These are phyloP conservation scores for Botrytis fragariae DNA, from an alignment of 2,329 filamentous ascomycete species.

Conservation along the genomic window DNA sequence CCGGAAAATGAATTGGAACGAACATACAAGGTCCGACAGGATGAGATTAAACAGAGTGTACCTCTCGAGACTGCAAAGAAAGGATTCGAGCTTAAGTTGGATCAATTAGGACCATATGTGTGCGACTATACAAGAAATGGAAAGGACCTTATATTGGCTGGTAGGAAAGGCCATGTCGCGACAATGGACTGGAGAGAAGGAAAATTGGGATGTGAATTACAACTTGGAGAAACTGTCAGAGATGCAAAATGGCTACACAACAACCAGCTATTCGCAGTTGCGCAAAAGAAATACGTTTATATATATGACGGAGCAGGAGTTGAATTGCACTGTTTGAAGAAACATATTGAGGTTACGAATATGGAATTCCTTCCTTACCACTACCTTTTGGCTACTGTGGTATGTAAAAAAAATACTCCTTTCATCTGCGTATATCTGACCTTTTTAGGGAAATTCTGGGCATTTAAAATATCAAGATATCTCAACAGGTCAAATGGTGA, in stretches of 20 bases:
- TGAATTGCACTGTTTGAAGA: conserved; percentile 86
- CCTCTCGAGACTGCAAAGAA: conserved; percentile 86
- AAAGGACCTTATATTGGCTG: conserved; percentile 77
- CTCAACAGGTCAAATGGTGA: conserved; percentile 84
- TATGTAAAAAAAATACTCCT: conserved; percentile 44
- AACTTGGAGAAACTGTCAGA: conserved; percentile 84
- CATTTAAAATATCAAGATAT: conserved; percentile 93
- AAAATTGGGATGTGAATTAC: conserved; percentile 85
- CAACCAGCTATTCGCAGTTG: conserved; percentile 89
- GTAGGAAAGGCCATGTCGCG: conserved; percentile 90
- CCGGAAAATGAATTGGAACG: conserved; percentile 83
- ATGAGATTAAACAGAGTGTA: conserved; percentile 74
- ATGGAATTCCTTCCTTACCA: conserved; percentile 97
- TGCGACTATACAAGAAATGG: conserved; percentile 91
- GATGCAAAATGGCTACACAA: conserved; percentile 93
- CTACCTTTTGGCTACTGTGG: conserved; percentile 84
- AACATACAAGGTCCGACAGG: conserved; percentile 89
- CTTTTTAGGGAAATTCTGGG: conserved; percentile 66
- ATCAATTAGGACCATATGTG: conserved; percentile 79
- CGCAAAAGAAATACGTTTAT: conserved; percentile 95
- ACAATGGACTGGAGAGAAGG: conserved; percentile 96
- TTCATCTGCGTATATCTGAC: conserved; percentile 24
- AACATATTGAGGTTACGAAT: conserved; percentile 86
- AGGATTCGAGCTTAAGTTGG: conserved; percentile 83
- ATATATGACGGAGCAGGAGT: conserved; percentile 92